Conservation (phyloP, 2,329 filamentous ascomycete species). For the Aspergillus bombycis region DNA sequence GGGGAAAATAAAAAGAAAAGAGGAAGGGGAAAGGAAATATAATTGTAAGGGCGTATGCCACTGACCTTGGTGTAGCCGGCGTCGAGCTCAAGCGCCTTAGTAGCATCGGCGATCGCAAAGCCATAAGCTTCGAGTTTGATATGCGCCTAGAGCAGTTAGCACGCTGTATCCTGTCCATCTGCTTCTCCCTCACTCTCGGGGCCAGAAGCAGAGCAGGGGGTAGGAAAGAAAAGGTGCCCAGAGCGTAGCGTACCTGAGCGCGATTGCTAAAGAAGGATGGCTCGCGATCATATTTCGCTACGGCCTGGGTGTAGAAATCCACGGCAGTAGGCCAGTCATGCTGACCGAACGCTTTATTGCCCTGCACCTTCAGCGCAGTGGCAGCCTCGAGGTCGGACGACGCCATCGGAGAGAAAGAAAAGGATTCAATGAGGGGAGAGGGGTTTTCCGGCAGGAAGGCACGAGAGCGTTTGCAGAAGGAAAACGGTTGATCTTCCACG, state of each 20-base stretch:
- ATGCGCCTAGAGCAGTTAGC: constrained; percentile 65
- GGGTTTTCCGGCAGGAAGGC: constrained; percentile 19
- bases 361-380: constrained; percentile 83
- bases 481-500: not conserved
- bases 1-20: not conserved
- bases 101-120: constrained; percentile 87
- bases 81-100: constrained; percentile 88
- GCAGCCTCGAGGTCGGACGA: constrained; percentile 65
- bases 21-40: not conserved
- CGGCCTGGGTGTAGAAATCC: constrained; percentile 83
- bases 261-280: constrained; percentile 93
- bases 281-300: constrained; percentile 78
- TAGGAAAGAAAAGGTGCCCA: too few species aligned
- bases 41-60: not conserved
- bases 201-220: not conserved
- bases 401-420: constrained; percentile 36
- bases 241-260: constrained; percentile 71
- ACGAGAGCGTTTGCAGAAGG: constrained; percentile 10
- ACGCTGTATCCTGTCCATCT: not conserved
- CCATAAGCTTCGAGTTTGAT: constrained; percentile 96
- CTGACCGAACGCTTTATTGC: constrained; percentile 86
- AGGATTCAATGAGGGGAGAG: constrained; percentile 20
- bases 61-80: constrained; percentile 82
- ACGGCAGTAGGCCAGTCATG: constrained; percentile 86
- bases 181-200: not conserved